Conservation (phyloP, 2,329 filamentous ascomycete genomes). For the Cladosporium sp. region DNA sequence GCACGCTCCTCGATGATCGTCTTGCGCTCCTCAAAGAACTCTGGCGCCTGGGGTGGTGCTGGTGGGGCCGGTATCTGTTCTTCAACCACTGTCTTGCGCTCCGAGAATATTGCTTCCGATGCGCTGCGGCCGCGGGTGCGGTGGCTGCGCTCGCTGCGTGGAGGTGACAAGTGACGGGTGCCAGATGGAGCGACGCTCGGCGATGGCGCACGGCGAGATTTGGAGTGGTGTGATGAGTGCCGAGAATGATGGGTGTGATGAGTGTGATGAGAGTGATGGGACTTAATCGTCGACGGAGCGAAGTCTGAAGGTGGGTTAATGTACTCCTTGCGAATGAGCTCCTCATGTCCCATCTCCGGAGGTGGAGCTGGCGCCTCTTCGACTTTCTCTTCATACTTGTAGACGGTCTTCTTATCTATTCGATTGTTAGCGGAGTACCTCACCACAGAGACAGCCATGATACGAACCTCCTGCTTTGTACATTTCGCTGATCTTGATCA, state of each 20-base stretch:
- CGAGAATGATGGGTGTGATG: constrained; percentile 10
- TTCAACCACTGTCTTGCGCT: constrained; percentile 34
- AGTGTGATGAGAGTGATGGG: constrained; percentile 9
- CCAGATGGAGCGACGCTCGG: constrained; percentile 7
- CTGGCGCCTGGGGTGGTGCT: constrained; percentile 27
- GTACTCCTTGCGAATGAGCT: constrained; percentile 39
- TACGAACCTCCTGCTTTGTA: constrained; percentile 55
- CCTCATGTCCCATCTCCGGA: constrained; percentile 33
- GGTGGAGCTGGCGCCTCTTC: constrained; percentile 26
- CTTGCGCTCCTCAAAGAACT: constrained; percentile 33
- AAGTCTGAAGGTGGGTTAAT: constrained; percentile 41
- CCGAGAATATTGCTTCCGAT: constrained; percentile 29
- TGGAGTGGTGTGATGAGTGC: constrained; percentile 12
- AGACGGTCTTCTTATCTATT: constrained; percentile 38
- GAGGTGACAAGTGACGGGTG: constrained; percentile 17
- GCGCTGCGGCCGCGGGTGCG: constrained; percentile 27
- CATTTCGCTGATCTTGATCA: constrained; percentile 78
- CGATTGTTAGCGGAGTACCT: constrained; percentile 22
- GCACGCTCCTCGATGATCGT: constrained; percentile 34
- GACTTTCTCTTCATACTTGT: constrained; percentile 37
- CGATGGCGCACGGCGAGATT: constrained; percentile 16
- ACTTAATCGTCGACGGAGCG: constrained; percentile 7
- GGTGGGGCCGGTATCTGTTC: constrained; percentile 26
- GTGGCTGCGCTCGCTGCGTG: constrained; percentile 22
- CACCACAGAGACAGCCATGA: neutral